These are phyloP conservation scores for Blastomyces gilchristii DNA, from an alignment of 2,329 filamentous ascomycete genomes.

Conservation along the genomic window DNA sequence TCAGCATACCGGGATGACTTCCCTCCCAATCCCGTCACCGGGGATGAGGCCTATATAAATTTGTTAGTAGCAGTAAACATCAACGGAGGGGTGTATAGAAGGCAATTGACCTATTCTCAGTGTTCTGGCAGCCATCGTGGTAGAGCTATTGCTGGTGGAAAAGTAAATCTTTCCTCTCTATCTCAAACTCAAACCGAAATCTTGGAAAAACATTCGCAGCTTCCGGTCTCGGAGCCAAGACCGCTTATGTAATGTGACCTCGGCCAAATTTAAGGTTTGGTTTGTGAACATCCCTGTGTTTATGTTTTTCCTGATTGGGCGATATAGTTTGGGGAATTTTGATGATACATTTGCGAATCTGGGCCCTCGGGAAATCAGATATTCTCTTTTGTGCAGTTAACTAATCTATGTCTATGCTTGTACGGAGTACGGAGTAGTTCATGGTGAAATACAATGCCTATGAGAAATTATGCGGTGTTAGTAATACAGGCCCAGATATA, in stretches of 20 bases:
- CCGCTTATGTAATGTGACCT: not conserved
- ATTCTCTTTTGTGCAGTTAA: not conserved
- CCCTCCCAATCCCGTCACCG: conserved; percentile 94
- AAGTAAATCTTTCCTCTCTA: too few species aligned
- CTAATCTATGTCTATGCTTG: not conserved
- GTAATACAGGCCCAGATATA: not conserved
- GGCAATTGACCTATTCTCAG: conserved; percentile 54
- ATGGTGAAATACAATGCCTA: not conserved
- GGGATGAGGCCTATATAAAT: conserved; percentile 69
- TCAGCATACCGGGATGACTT: conserved; percentile 71
- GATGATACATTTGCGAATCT: not conserved
- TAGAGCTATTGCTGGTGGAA: not conserved
- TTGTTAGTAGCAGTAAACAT: conserved; percentile 7
- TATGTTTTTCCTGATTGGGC: not conserved
- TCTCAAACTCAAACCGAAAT: not conserved
- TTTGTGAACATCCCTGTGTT: not conserved
- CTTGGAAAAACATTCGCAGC: not conserved
- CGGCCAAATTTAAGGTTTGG: not conserved
- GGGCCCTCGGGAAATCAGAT: not conserved
- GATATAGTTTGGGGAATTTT: not conserved
- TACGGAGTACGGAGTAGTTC: not conserved
- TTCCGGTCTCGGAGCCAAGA: not conserved
- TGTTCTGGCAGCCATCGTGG: conserved; percentile 51
- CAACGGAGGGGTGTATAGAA: not conserved
- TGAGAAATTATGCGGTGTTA: not conserved